Conservation (phyloP, 2,329 filamentous ascomycete species). For the Rutstroemia sp. region DNA sequence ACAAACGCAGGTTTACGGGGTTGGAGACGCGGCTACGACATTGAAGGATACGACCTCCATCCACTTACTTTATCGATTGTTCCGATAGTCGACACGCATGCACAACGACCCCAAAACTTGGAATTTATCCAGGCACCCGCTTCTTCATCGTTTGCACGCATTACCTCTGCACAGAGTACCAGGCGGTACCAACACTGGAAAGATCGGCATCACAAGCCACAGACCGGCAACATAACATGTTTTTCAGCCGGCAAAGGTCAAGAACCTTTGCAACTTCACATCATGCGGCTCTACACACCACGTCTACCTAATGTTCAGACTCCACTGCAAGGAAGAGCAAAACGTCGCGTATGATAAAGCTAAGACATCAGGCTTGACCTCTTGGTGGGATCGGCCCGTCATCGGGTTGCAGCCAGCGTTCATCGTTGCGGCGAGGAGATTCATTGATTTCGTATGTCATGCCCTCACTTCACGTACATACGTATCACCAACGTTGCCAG, state of each 20-base stretch:
- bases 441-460: background rate
- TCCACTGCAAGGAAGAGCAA: background rate
- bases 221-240: no score
- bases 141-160: background rate
- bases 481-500: background rate
- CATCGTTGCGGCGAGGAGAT: no score
- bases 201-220: background rate
- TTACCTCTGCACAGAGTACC: no score
- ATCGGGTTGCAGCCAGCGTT: background rate
- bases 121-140: background rate
- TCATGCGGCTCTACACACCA: background rate
- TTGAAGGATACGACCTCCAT: background rate
- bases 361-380: background rate
- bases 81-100: background rate
- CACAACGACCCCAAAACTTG: background rate
- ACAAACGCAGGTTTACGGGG: background rate
- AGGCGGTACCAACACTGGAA: background rate
- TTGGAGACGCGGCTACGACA: background rate
- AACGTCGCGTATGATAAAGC: background rate
- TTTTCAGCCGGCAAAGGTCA: background rate
- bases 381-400: conserved; percentile 2
- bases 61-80: background rate
- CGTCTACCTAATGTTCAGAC: no score
- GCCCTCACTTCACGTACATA: background rate
- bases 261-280: background rate